These are phyloP conservation scores for Pleurotus salmoneostramineus DNA, from an alignment of 768 basidiomycete species.

Conservation along the genomic window DNA sequence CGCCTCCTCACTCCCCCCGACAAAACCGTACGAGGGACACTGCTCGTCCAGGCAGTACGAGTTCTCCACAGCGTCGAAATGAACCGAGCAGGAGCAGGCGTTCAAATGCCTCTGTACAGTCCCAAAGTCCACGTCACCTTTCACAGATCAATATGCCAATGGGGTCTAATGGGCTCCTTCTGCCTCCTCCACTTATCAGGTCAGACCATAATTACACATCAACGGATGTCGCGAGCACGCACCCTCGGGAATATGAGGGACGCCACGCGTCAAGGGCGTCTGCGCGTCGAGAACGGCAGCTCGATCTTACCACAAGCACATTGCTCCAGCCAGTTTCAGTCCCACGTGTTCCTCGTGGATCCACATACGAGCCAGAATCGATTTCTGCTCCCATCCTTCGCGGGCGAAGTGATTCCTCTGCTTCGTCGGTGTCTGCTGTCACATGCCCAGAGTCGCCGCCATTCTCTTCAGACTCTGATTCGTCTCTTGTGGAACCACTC, in stretches of 20 bases:
- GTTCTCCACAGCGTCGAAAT: no score
- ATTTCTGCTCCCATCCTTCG: neutral
- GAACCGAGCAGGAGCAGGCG: neutral
- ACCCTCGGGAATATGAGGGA: neutral
- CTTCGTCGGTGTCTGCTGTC: neutral
- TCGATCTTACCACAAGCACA: neutral
- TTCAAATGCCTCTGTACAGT: neutral
- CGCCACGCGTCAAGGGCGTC: neutral
- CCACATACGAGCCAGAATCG: neutral
- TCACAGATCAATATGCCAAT: neutral
- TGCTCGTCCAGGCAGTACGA: no score
- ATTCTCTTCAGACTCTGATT: neutral
- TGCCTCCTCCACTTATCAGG: neutral
- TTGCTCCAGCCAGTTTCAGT: neutral
- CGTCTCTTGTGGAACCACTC: neutral
- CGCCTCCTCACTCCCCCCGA: neutral
- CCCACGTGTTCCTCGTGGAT: neutral
- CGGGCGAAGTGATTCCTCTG: neutral
- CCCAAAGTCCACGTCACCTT: neutral
- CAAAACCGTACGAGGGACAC: neutral
- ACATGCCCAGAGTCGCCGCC: slow-evolving; percentile 3
- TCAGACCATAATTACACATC: neutral
- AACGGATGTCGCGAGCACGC: neutral
- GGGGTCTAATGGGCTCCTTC: neutral
- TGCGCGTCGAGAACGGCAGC: neutral